phyloP scores from a whole-genome alignment of 139 green algal species.

The Tetraselmis chui region DNA sequence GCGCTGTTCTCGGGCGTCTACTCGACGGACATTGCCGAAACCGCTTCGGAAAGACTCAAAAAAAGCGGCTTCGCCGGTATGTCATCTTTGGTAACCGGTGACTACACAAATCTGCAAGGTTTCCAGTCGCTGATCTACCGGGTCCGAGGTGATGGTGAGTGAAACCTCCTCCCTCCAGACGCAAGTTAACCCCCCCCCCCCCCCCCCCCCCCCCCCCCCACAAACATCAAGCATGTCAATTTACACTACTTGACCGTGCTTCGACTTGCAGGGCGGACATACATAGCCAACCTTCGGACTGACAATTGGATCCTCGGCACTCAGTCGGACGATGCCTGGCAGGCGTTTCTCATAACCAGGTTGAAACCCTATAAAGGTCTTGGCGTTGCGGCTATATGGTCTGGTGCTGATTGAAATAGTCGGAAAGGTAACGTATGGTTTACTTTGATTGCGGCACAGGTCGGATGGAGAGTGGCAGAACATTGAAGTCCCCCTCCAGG shows the following conservation, averaged over 20 bases:
- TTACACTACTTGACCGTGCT: neutral
- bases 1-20: conserved; percentile 26
- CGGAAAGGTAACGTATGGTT: neutral
- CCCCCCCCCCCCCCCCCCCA: too few species aligned
- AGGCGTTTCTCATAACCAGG: conserved; percentile 50
- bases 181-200: too few species aligned
- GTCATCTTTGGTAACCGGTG: conserved; percentile 11
- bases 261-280: conserved; percentile 20
- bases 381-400: neutral
- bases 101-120: conserved; percentile 32
- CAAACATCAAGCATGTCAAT: neutral
- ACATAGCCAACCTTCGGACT: conserved; percentile 46
- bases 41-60: conserved; percentile 18
- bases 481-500: conserved; percentile 36
- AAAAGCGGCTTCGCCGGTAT: conserved; percentile 45
- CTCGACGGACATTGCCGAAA: conserved; percentile 17
- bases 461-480: conserved; percentile 40
- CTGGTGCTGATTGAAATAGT: neutral
- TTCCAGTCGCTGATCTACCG: conserved; percentile 39
- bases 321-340: conserved; percentile 43
- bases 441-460: neutral
- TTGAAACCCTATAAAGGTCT: neutral
- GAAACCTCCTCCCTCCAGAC: neutral
- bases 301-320: conserved; percentile 50
- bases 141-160: conserved; percentile 33